Evolutionary conservation across 257 asterid genomes (phyloP).

Genomic region (Solanum stenotomum): DNA sequence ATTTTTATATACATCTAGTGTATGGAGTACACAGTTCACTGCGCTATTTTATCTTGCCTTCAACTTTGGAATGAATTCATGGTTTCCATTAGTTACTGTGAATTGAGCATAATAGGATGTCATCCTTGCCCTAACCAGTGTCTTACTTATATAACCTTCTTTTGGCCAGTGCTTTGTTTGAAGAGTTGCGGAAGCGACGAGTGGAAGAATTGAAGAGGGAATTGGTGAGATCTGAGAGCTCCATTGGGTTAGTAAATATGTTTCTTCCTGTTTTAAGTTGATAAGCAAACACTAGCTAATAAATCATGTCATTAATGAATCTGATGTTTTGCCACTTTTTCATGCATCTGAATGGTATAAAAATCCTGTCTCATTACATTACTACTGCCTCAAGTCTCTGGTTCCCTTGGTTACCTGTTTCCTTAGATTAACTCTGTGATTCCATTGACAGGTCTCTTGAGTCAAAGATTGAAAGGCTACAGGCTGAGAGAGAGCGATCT

Average conservation of each 20-base stretch:
- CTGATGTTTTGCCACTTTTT: neutral
- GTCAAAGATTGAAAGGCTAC: slow-evolving; percentile 49
- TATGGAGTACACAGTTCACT: neutral
- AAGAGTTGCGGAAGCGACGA: slow-evolving; percentile 69
- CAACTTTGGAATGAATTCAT: neutral
- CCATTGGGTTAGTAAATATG: slow-evolving; percentile 61
- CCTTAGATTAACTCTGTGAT: neutral
- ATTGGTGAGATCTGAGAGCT: slow-evolving; percentile 63
- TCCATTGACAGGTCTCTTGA: slow-evolving; percentile 53
- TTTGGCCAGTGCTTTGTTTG: slow-evolving; percentile 65
- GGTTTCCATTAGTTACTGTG: neutral
- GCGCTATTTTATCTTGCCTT: neutral
- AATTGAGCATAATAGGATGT: neutral
- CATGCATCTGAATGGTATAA: neutral
- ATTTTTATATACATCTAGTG: neutral
- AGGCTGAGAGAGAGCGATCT: slow-evolving; percentile 31
- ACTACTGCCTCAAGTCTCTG: neutral
- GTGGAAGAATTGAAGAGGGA: slow-evolving; percentile 71
- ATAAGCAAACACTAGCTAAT: neutral
- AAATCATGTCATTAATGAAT: neutral
- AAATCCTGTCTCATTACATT: neutral
- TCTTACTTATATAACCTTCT: neutral
- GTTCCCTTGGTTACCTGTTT: neutral
- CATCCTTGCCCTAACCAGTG: neutral
- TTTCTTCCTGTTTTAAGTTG: neutral